These are phyloP conservation scores for Candida adriatica DNA, from an alignment of 805 yeast genomes.

Conservation along the genomic window DNA sequence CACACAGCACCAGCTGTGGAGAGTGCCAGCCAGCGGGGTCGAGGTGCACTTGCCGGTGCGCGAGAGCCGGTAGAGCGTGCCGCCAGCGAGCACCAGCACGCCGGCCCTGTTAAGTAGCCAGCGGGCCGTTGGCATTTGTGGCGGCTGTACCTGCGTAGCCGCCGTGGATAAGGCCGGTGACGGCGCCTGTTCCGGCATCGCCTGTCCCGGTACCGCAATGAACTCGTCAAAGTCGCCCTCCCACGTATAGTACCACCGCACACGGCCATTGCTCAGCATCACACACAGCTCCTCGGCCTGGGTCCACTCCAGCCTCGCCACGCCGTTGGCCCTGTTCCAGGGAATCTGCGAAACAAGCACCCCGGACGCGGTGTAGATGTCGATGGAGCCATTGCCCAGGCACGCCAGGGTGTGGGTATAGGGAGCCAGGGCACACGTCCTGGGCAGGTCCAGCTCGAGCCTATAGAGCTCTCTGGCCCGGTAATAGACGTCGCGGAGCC, in stretches of 20 bases:
- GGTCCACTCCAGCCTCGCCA: slow-evolving; percentile 8
- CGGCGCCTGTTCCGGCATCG: no score
- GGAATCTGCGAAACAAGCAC: slow-evolving; percentile 8
- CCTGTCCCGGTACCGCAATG: no score
- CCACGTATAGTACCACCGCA: slow-evolving; percentile 12
- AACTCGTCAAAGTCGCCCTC: slow-evolving; percentile 12
- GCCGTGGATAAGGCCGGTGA: slow-evolving; percentile 8
- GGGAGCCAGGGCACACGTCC: slow-evolving; percentile 5
- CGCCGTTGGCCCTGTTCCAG: slow-evolving; percentile 11
- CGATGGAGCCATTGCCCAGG: slow-evolving; percentile 5
- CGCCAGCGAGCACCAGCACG: slow-evolving; percentile 3
- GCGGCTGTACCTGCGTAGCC: slow-evolving; percentile 5
- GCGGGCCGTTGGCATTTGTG: no score
- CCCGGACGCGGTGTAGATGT: slow-evolving; percentile 8
- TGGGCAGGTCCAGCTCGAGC: slow-evolving; percentile 6
- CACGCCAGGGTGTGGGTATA: slow-evolving; percentile 11
- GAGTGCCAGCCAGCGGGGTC: slow-evolving; percentile 5
- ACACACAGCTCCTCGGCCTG: slow-evolving; percentile 9
- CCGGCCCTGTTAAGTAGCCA: slow-evolving; percentile 4
- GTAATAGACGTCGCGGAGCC: slow-evolving; percentile 15
- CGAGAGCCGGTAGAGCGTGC: slow-evolving; percentile 5
- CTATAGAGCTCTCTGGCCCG: slow-evolving; percentile 12
- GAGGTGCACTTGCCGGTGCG: slow-evolving; percentile 4
- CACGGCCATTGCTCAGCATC: slow-evolving; percentile 8
- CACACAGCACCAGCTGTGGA: slow-evolving; percentile 9